phyloP scores from a whole-genome alignment of 1,284 basidiomycete species.

The Trichosporon coremiiforme region DNA sequence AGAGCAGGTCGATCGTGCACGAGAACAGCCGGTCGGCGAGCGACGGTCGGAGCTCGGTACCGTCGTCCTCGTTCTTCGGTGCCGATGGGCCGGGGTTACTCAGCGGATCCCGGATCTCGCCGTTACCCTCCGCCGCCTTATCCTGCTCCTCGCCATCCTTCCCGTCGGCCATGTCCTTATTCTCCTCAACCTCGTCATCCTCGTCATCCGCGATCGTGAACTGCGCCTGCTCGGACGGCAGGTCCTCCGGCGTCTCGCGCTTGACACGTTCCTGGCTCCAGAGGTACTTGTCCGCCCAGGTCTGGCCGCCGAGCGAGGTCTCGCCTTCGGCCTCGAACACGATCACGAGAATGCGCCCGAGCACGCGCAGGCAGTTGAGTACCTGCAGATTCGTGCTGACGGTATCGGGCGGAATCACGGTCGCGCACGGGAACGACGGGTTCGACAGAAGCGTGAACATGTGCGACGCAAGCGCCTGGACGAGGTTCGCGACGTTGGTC shows the following conservation, averaged over 20 bases:
- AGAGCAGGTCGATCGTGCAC: conserved; percentile 77
- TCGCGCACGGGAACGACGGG: conserved; percentile 71
- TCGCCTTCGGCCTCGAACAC: conserved; percentile 76
- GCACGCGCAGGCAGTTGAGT: conserved; percentile 80
- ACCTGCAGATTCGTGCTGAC: conserved; percentile 72
- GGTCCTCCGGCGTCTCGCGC: conserved; percentile 12
- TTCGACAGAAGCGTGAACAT: conserved; percentile 79
- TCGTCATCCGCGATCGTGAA: conserved; percentile 73
- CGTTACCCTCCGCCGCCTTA: conserved; percentile 58
- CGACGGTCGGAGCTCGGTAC: conserved; percentile 63
- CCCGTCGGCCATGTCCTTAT: conserved; percentile 43
- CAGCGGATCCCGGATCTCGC: conserved; percentile 56
- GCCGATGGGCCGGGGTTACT: conserved; percentile 34
- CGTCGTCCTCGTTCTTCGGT: conserved; percentile 28
- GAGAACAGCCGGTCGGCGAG: conserved; percentile 76
- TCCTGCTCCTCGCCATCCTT: conserved; percentile 32
- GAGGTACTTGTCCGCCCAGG: conserved; percentile 29
- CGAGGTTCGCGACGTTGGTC: conserved; percentile 78
- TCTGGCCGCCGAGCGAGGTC: conserved; percentile 20
- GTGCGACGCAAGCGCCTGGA: conserved; percentile 70
- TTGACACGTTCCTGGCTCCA: conserved; percentile 24
- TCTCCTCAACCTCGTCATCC: conserved; percentile 26
- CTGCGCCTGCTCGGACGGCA: conserved; percentile 54
- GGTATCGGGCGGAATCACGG: conserved; percentile 49
- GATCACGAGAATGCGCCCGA: conserved; percentile 82